These are phyloP conservation scores for Lepiota venenata DNA, from an alignment of 768 basidiomycete genomes.

Conservation along the genomic window DNA sequence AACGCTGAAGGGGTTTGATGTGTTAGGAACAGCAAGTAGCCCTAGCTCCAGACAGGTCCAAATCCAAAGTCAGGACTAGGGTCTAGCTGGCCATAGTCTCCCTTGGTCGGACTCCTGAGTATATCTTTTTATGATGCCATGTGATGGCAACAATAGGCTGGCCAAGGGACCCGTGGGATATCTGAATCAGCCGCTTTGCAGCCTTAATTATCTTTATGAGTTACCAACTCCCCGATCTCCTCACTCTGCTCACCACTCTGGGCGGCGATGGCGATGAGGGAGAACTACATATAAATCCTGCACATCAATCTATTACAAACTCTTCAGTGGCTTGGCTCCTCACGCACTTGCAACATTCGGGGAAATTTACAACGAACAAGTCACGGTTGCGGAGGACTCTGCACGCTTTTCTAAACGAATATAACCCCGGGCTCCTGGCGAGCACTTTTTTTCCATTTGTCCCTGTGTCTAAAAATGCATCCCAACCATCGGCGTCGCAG, in stretches of 20 bases:
- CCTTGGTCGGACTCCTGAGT: too few species aligned
- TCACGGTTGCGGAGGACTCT: neutral
- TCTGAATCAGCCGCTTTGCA: neutral
- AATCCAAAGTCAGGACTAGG: too few species aligned
- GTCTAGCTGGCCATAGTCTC: too few species aligned
- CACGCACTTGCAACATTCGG: neutral
- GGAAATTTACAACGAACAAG: neutral
- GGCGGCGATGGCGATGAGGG: neutral
- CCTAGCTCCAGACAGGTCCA: too few species aligned
- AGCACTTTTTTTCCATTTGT: slow-evolving; percentile 2
- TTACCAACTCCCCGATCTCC: slow-evolving; percentile 11
- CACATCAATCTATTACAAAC: neutral
- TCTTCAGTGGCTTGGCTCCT: neutral
- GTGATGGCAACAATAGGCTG: too few species aligned
- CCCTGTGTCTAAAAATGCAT: neutral
- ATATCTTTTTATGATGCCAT: too few species aligned
- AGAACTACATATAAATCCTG: slow-evolving; percentile 8
- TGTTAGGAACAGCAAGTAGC: too few species aligned
- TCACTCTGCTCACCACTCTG: neutral
- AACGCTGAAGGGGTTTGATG: too few species aligned
- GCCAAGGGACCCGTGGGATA: too few species aligned
- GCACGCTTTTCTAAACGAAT: neutral
- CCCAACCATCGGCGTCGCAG: neutral
- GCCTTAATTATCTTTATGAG: slow-evolving; percentile 1
- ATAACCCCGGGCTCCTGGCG: slow-evolving; percentile 7